Evolutionary conservation across 2,329 filamentous ascomycete genomes (phyloP).

Genomic region (Acephala macrosclerotiorum): DNA sequence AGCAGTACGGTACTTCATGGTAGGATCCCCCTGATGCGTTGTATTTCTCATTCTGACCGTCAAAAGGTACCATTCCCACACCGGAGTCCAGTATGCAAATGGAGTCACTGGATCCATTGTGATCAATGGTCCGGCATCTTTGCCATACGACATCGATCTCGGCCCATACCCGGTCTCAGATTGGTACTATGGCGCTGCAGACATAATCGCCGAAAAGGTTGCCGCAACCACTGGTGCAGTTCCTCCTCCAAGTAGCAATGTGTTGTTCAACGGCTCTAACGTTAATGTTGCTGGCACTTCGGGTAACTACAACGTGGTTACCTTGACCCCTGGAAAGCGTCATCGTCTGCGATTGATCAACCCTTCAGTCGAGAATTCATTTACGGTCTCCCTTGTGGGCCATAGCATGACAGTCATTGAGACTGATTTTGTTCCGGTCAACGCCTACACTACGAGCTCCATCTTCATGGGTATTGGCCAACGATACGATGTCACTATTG

Average conservation of each 20-base stretch:
- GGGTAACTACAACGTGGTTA: slow-evolving; percentile 6
- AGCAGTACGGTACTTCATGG: slow-evolving; percentile 12
- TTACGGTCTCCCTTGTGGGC: slow-evolving; percentile 54
- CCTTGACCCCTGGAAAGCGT: slow-evolving; percentile 11
- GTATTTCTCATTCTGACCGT: neutral
- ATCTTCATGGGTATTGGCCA: slow-evolving; percentile 55
- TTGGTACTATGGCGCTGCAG: neutral
- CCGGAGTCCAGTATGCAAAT: slow-evolving; percentile 1
- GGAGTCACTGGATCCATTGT: slow-evolving; percentile 8
- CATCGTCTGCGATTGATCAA: slow-evolving; percentile 16
- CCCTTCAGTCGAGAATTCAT: slow-evolving; percentile 6
- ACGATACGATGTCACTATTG: slow-evolving; percentile 51
- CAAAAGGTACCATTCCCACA: slow-evolving; percentile 7
- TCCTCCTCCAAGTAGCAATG: slow-evolving; percentile 12
- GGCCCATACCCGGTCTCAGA: neutral
- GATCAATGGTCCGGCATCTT: slow-evolving; percentile 8
- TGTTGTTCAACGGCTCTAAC: slow-evolving; percentile 16
- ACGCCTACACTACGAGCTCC: slow-evolving; percentile 56
- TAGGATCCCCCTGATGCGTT: neutral
- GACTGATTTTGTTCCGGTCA: slow-evolving; percentile 63
- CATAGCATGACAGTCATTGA: slow-evolving; percentile 64
- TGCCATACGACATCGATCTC: slow-evolving; percentile 11
- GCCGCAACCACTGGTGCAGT: neutral
- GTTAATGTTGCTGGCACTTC: neutral
- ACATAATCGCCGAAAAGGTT: neutral